Evolutionary conservation across 2,329 filamentous ascomycete species (phyloP).

Genomic region (Purpureocillium lavendulum): DNA sequence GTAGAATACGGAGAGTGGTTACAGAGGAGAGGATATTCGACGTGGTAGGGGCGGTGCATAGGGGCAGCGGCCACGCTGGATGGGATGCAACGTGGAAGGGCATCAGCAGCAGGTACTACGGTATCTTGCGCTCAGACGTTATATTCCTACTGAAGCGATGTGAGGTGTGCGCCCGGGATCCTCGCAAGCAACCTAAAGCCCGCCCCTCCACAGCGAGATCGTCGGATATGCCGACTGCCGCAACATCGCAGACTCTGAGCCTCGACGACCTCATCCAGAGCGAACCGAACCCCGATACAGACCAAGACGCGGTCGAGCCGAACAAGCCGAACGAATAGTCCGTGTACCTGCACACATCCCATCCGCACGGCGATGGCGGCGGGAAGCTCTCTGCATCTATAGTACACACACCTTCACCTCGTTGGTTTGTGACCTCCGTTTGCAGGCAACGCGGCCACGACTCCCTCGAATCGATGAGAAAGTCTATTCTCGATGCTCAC

Average conservation of each 20-base stretch:
- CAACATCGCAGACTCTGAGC: not conserved
- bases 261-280: not conserved
- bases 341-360: too few relatives aligned
- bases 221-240: not conserved
- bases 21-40: conserved; percentile 6
- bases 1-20: conserved; percentile 1
- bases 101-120: conserved; percentile 6
- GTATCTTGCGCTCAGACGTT: conserved; percentile 8
- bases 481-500: too few relatives aligned
- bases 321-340: too few relatives aligned
- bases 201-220: not conserved
- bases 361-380: too few relatives aligned
- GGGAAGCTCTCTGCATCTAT: too few relatives aligned
- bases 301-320: too few relatives aligned
- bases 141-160: conserved; percentile 9
- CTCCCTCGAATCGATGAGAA: too few relatives aligned
- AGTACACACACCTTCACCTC: too few relatives aligned
- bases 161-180: conserved; percentile 2
- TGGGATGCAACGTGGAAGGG: conserved; percentile 10
- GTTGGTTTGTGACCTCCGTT: too few relatives aligned
- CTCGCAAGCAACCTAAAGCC: not conserved
- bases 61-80: conserved; percentile 5
- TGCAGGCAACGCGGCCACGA: too few relatives aligned
- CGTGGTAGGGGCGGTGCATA: conserved; percentile 5
- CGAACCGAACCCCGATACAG: too few relatives aligned